Evolutionary conservation across 345 rosid species (phyloP).

Genomic region (Hibiscus mutabilis): DNA sequence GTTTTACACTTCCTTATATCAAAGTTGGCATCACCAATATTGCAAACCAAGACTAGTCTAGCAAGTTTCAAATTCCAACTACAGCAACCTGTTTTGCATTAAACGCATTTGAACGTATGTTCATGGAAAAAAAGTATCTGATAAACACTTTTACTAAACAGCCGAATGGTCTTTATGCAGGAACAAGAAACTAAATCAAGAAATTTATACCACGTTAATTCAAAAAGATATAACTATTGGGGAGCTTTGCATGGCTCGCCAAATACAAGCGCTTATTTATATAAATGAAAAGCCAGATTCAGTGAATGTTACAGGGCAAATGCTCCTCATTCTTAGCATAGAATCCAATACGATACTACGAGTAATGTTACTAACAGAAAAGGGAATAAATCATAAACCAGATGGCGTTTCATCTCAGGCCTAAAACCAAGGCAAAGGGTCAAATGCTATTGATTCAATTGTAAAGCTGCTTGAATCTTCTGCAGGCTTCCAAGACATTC

Average conservation of each 20-base stretch:
- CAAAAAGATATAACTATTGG: not conserved
- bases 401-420: not conserved
- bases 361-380: not conserved
- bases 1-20: not conserved
- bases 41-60: not conserved
- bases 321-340: not conserved
- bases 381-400: not conserved
- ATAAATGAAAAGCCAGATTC: not conserved
- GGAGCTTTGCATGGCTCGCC: not conserved
- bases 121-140: not conserved
- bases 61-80: not conserved
- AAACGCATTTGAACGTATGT: too few relatives aligned
- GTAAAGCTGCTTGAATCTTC: conserved; percentile 82
- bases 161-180: not conserved
- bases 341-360: not conserved
- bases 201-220: too few relatives aligned
- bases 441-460: conserved; percentile 26
- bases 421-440: not conserved
- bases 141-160: not conserved
- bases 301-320: not conserved
- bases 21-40: not conserved
- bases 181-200: not conserved
- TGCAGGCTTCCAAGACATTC: conserved; percentile 83
- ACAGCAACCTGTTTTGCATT: not conserved
- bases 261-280: not conserved